phyloP scores from a whole-genome alignment of 2,329 filamentous ascomycete genomes.

The Cyphellophora attinorum region DNA sequence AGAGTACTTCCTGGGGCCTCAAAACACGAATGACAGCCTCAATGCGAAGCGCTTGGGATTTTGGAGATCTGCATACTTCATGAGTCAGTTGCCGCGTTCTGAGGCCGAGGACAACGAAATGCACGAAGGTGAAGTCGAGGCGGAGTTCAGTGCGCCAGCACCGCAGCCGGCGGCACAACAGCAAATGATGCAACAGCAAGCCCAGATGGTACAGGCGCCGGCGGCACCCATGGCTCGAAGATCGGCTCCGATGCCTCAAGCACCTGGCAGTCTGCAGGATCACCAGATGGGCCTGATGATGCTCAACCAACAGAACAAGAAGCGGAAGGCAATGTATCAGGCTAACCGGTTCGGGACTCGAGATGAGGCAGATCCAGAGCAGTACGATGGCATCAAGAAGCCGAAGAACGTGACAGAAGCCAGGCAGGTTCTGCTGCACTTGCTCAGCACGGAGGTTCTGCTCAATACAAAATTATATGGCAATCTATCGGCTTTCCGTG shows the following conservation, averaged over 20 bases:
- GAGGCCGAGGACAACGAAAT: not conserved
- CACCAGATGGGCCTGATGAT: not conserved
- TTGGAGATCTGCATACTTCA: conserved; percentile 41
- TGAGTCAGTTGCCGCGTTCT: conserved; percentile 43
- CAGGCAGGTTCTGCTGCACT: conserved; percentile 49
- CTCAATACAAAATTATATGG: conserved; percentile 26
- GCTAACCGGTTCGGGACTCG: conserved; percentile 13
- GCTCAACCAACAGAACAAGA: not conserved
- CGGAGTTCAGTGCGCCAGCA: not conserved
- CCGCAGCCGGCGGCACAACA: conserved; percentile 5
- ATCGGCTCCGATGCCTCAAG: not conserved
- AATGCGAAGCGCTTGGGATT: not conserved
- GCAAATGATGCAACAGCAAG: conserved; percentile 27
- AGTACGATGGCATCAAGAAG: not conserved
- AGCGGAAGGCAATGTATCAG: conserved; percentile 28
- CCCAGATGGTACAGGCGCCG: not conserved
- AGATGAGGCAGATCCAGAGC: too few relatives aligned
- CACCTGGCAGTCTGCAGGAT: not conserved
- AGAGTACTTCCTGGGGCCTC: conserved; percentile 32
- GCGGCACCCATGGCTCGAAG: not conserved
- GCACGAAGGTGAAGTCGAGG: not conserved
- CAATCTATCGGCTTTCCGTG: conserved; percentile 42
- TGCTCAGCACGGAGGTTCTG: conserved; percentile 46
- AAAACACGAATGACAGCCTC: conserved; percentile 6
- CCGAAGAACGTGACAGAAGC: conserved; percentile 35